A percentile compares a stretch with the other conserved stretches of the same genome.
These are phyloP conservation scores for Pichia sp. DNA, from an alignment of 1,139 yeast genomes.

Conservation along the genomic window DNA sequence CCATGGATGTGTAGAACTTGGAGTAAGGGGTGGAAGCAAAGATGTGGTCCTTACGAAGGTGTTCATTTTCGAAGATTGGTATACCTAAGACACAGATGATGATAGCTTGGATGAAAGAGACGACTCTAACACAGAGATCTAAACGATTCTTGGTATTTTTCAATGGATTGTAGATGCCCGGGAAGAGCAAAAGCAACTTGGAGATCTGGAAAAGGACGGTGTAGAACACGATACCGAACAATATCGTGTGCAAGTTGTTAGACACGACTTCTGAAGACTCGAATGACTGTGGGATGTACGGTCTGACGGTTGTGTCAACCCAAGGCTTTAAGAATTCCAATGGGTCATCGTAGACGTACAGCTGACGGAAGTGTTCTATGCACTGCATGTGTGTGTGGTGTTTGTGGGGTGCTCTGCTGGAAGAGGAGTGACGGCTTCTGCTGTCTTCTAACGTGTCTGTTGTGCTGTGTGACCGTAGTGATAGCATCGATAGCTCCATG, in stretches of 20 bases:
- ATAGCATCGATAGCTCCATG: too few relatives aligned
- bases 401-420: too few relatives aligned
- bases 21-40: slow-evolving; percentile 73
- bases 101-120: slow-evolving; percentile 79
- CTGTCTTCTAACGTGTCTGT: too few relatives aligned
- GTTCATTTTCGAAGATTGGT: slow-evolving; percentile 62
- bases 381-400: too few relatives aligned
- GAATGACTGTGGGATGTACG: slow-evolving; percentile 26
- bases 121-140: slow-evolving; percentile 87
- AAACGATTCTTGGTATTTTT: slow-evolving; percentile 53
- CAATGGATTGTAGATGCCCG: slow-evolving; percentile 21
- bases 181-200: slow-evolving; percentile 42
- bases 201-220: slow-evolving; percentile 44
- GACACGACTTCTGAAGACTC: slow-evolving; percentile 31
- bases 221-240: slow-evolving; percentile 39
- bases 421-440: too few relatives aligned
- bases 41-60: slow-evolving; percentile 49
- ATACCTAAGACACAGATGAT: slow-evolving; percentile 52
- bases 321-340: slow-evolving; percentile 21
- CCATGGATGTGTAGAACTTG: slow-evolving; percentile 67
- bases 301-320: slow-evolving; percentile 38
- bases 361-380: slow-evolving; percentile 9
- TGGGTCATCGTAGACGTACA: slow-evolving; percentile 32
- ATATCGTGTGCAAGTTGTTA: slow-evolving; percentile 22
- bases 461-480: too few relatives aligned